Evolutionary conservation across 23 red algal genomes (phyloP).

Genomic region (Agarophyton chilense): DNA sequence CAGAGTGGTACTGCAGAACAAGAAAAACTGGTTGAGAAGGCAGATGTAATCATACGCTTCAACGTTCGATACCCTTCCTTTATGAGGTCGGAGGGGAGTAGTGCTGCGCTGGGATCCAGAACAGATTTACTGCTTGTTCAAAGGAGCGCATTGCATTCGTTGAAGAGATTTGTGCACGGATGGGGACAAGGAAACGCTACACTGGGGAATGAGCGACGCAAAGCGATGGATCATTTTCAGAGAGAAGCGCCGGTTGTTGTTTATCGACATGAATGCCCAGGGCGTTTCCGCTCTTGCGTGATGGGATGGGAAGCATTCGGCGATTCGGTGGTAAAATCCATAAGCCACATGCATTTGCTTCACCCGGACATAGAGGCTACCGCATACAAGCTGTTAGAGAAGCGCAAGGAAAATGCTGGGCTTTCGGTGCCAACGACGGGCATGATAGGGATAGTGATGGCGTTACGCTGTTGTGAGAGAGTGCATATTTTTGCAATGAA

Average conservation of each 20-base stretch:
- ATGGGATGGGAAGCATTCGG: neutral
- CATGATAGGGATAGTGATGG: constrained; percentile 2
- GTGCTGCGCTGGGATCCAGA: neutral
- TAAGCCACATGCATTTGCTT: constrained; percentile 1
- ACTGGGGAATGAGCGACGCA: neutral
- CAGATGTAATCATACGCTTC: constrained; percentile 19
- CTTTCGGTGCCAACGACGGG: constrained; percentile 17
- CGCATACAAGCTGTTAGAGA: neutral
- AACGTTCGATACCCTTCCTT: constrained; percentile 24
- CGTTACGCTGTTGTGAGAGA: neutral
- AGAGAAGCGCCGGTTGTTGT: neutral
- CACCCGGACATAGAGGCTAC: constrained; percentile 1
- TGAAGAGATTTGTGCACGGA: neutral
- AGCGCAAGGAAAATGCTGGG: neutral
- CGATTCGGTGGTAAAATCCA: neutral
- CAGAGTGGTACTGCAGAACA: neutral
- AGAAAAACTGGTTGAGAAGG: neutral
- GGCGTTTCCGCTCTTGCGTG: constrained; percentile 11
- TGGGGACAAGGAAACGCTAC: constrained; percentile 22
- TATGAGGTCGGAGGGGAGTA: neutral
- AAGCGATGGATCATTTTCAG: neutral
- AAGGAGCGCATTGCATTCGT: neutral
- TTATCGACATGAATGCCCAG: constrained; percentile 28
- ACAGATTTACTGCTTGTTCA: constrained; percentile 22
- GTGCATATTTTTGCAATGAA: constrained; percentile 39